phyloP scores from a whole-genome alignment of 2,329 filamentous ascomycete species.

The Cytospora mali region DNA sequence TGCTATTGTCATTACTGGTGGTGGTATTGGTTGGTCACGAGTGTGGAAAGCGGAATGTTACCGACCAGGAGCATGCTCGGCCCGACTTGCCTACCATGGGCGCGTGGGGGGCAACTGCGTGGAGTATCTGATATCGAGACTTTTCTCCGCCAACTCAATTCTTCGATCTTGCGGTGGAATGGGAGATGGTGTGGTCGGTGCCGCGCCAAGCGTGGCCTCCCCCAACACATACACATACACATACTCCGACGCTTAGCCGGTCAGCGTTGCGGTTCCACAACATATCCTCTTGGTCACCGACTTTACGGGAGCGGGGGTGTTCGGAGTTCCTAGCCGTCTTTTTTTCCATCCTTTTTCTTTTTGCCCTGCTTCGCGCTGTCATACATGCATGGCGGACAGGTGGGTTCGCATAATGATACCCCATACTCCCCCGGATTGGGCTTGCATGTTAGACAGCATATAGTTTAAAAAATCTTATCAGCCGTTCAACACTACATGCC shows the following conservation, averaged over 20 bases:
- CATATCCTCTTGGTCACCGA: slow-evolving; percentile 2
- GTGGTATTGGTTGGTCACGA: not conserved
- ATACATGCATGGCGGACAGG: slow-evolving; percentile 9
- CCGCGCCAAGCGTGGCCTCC: not conserved
- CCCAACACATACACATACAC: not conserved
- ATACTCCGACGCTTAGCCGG: not conserved
- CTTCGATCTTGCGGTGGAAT: too few species aligned
- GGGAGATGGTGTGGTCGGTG: not conserved
- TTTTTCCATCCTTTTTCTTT: not conserved
- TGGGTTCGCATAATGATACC: slow-evolving; percentile 27
- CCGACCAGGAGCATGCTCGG: too few species aligned
- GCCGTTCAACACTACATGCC: slow-evolving; percentile 5
- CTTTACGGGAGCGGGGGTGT: slow-evolving; percentile 2
- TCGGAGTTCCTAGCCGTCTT: slow-evolving; percentile 10
- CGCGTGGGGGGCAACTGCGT: too few species aligned
- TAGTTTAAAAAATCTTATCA: not conserved
- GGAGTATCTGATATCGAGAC: not conserved
- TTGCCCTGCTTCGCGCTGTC: slow-evolving; percentile 9
- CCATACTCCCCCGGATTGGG: slow-evolving; percentile 14
- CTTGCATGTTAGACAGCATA: slow-evolving; percentile 3
- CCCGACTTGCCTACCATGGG: not conserved
- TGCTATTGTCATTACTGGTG: slow-evolving; percentile 28
- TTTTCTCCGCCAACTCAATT: not conserved
- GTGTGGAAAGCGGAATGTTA: not conserved
- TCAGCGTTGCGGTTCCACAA: slow-evolving; percentile 5